Evolutionary conservation across 371 early-diverging fungal species (phyloP), one percentile per base, ranked within the genome.

Genomic region (Mortierella sp.): DNA sequence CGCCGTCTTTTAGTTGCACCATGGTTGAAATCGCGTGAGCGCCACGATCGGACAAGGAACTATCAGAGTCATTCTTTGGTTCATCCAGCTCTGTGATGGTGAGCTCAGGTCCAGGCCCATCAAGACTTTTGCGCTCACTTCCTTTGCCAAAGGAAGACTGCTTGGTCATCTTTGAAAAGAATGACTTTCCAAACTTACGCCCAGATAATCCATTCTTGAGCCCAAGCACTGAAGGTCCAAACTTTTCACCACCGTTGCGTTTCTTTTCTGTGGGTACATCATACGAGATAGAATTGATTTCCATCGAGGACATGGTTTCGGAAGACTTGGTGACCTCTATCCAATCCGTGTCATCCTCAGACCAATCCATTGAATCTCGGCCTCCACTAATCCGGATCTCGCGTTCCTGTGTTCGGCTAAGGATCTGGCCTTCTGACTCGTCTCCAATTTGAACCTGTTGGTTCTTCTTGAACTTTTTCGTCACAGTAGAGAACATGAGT

Each of bases 401-500:
- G 2, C 79, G 73, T 37, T 79, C 79, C 70, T 79, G 79, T 1
- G 79, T 72, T 60, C 79, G 61, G 23, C 48, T 53, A 7, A 72
- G 47, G 7, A 79, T 53, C 12, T 69, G 60, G n/a, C 70, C 66
- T n/a, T 72, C 72, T 2, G 66, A 16, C 7, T 70, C 79, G 15
- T 60, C 64, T 0, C 67, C 70, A 16, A 75, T 60, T 16, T 67
- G 63, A 21, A 79, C 73, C 23, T 63, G 64, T 46, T 79, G 79
- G 46, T 83, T 86, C 47, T 81, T 76, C 28, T 84, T 75, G 29
- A 88, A 71, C 58, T 82, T 85, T 62, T 85, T 83, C 1, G 87
- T 85, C 15, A 87, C 81, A 16, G 87, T 84, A 15, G 87, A 84
- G 4, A 88, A 72, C 82, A 88, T 81, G 45, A 88, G 81, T 7